These are phyloP conservation scores for Spirogloea muscicola DNA, from an alignment of 139 green algal species.

Conservation along the genomic window DNA sequence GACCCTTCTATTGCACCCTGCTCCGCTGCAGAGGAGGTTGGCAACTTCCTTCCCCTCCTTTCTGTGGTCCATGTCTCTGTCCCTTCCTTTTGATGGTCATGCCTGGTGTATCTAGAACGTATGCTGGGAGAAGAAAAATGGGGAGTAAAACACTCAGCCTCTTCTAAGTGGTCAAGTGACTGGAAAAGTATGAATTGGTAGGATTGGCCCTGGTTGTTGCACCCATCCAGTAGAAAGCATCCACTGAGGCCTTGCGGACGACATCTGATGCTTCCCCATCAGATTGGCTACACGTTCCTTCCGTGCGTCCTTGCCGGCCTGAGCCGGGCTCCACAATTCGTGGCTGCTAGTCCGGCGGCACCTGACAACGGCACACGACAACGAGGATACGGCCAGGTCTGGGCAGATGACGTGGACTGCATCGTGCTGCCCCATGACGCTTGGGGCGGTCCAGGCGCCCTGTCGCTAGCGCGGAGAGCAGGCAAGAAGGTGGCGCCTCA, in stretches of 20 bases:
- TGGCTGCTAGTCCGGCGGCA: neutral
- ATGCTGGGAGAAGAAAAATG: no score
- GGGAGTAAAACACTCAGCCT: no score
- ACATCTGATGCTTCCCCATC: no score
- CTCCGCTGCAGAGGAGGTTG: conserved; percentile 50
- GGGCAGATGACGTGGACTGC: conserved; percentile 44
- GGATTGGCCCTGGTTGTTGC: no score
- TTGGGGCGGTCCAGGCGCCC: conserved; percentile 13
- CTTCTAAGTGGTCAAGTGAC: no score
- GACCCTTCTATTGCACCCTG: conserved; percentile 35
- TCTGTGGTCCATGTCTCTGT: neutral
- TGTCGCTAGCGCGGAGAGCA: neutral
- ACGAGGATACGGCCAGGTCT: conserved; percentile 10
- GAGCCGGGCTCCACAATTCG: conserved; percentile 25
- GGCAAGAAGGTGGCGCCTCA: neutral
- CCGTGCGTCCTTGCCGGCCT: conserved; percentile 39
- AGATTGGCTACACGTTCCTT: conserved; percentile 45
- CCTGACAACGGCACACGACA: no score
- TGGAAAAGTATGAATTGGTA: no score
- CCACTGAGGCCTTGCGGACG: no score
- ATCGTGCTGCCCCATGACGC: conserved; percentile 25
- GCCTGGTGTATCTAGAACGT: no score
- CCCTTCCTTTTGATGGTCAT: neutral
- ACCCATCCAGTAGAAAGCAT: no score
- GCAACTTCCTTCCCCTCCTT: neutral